These are phyloP conservation scores for Caryopteris hybrid DNA, from an alignment of 305 asterid species.

Conservation along the genomic window DNA sequence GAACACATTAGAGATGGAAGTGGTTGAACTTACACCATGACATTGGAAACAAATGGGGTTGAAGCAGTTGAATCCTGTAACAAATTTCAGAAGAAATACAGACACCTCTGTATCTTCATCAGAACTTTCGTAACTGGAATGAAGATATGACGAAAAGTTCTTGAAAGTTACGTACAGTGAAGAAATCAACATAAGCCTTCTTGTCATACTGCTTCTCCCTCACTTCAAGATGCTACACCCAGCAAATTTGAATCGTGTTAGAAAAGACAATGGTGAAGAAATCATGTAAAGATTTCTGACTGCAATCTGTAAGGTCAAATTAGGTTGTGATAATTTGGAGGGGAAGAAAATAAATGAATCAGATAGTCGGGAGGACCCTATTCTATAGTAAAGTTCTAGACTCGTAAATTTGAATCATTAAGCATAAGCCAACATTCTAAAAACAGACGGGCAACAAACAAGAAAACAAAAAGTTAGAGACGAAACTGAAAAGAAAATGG, in stretches of 20 bases:
- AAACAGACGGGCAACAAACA: too few species aligned
- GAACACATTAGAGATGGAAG: conserved; percentile 1
- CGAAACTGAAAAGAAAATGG: too few species aligned
- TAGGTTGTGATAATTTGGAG: not conserved
- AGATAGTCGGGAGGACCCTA: too few species aligned
- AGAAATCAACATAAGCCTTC: conserved; percentile 73
- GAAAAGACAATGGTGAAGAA: not conserved
- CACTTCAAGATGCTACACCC: conserved; percentile 76
- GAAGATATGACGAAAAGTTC: not conserved
- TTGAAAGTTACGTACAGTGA: conserved; percentile 41
- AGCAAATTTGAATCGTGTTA: not conserved
- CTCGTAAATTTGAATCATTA: not conserved
- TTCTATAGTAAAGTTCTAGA: not conserved
- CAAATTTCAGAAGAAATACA: not conserved
- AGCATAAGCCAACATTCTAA: too few species aligned
- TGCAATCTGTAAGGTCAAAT: too few species aligned
- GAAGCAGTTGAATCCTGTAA: conserved; percentile 52
- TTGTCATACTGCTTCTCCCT: conserved; percentile 95
- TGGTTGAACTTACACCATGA: conserved; percentile 74
- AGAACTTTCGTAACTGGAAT: not conserved
- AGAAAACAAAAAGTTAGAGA: too few species aligned
- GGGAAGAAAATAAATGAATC: not conserved
- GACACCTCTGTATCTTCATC: not conserved
- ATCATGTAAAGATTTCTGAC: not conserved
- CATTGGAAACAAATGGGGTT: conserved; percentile 53